A percentile compares a stretch with the other conserved stretches of the same genome.
phyloP scores from a whole-genome alignment of 805 yeast species.

The Candida glaebosa region DNA sequence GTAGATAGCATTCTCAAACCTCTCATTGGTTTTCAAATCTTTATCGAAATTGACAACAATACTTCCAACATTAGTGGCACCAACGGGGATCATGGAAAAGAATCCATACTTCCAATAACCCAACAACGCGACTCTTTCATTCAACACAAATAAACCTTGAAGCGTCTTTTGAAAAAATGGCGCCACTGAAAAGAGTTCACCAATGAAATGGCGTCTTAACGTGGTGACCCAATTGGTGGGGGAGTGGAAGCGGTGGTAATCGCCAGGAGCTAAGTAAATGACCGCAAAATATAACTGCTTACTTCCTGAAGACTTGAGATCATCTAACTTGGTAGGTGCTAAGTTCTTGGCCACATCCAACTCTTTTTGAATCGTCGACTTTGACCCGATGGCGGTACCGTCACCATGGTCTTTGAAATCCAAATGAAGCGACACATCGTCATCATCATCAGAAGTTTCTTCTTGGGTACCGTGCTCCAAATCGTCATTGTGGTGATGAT shows the following conservation, averaged over 20 bases:
- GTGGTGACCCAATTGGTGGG: constrained; percentile 96
- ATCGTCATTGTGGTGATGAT: constrained; percentile 47
- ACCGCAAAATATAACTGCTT: constrained; percentile 82
- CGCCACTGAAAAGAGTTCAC: constrained; percentile 92
- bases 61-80: constrained; percentile 98
- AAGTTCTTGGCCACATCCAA: constrained; percentile 41
- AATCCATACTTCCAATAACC: constrained; percentile 98
- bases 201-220: constrained; percentile 89
- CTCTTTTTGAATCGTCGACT: constrained; percentile 31
- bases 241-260: constrained; percentile 94
- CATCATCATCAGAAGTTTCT: constrained; percentile 33
- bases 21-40: constrained; percentile 79
- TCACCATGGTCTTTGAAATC: constrained; percentile 67
- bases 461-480: constrained; percentile 54
- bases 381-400: constrained; percentile 40
- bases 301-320: constrained; percentile 30
- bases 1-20: constrained; percentile 49
- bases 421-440: constrained; percentile 31
- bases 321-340: constrained; percentile 28
- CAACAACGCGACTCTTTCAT: constrained; percentile 90
- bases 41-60: constrained; percentile 89
- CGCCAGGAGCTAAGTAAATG: constrained; percentile 96
- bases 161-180: constrained; percentile 91
- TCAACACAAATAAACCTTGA: constrained; percentile 81
- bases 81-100: constrained; percentile 98